Percentiles rank a stretch among this genome's conserved stretches.
phyloP scores from a whole-genome alignment of 129 eudicot genomes.

The Lactuca saligna region DNA sequence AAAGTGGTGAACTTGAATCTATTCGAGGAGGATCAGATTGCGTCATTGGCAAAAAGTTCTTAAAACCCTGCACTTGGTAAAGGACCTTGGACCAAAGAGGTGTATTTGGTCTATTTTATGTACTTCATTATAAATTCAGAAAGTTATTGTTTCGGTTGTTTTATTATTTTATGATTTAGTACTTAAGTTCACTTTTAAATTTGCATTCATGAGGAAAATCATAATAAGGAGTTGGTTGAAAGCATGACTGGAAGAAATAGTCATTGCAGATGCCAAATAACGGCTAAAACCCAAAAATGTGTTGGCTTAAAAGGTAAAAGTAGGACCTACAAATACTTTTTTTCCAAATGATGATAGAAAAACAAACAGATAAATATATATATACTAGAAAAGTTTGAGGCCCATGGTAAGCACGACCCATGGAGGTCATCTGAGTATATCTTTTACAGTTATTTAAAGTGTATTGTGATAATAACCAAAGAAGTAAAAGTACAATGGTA shows the following conservation, averaged over 20 bases:
- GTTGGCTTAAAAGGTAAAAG: too few relatives aligned
- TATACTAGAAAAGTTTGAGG: too few relatives aligned
- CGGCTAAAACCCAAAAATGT: too few relatives aligned
- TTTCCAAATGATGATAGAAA: too few relatives aligned
- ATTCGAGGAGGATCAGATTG: constrained; percentile 74
- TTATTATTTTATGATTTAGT: not conserved
- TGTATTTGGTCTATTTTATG: not conserved
- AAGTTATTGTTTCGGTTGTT: not conserved
- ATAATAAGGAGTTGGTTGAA: constrained; percentile 62
- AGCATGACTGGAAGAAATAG: constrained; percentile 73
- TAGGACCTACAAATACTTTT: too few relatives aligned
- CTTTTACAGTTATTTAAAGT: too few relatives aligned
- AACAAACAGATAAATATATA: too few relatives aligned
- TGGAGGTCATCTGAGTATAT: too few relatives aligned
- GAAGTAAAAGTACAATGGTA: too few relatives aligned
- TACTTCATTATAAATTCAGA: not conserved
- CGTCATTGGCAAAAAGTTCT: constrained; percentile 96
- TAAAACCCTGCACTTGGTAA: constrained; percentile 74
- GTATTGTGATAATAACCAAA: too few relatives aligned
- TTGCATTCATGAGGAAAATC: constrained; percentile 74
- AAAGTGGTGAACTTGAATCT: constrained; percentile 49
- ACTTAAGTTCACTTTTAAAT: not conserved
- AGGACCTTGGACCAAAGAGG: constrained; percentile 95
- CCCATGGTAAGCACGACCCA: too few relatives aligned
- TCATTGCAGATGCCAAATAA: constrained; percentile 23